Conservation (phyloP, 2,329 filamentous ascomycete species). For the Colletotrichum gloeosporioides region DNA sequence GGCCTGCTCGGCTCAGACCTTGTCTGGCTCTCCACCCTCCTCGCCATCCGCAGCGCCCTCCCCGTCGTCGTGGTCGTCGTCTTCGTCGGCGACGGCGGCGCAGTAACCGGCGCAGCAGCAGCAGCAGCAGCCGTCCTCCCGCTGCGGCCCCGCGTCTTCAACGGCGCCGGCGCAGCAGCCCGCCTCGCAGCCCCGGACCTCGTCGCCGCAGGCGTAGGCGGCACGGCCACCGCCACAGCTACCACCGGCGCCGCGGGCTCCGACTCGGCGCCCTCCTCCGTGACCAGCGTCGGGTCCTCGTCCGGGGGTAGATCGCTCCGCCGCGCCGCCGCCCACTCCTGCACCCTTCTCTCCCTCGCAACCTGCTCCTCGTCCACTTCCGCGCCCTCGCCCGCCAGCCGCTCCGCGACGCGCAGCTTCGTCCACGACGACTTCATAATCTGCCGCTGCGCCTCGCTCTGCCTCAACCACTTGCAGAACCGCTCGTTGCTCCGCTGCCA, state of each 20-base stretch:
- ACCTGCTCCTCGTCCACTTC: constrained; percentile 8
- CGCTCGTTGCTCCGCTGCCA: constrained; percentile 15
- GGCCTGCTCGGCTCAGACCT: not conserved
- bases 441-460: constrained; percentile 16
- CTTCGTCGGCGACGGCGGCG: not conserved
- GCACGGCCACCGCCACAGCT: not conserved
- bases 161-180: not conserved
- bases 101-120: not conserved
- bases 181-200: not conserved
- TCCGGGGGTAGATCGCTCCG: constrained; percentile 8
- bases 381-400: not conserved
- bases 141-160: not conserved
- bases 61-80: not conserved
- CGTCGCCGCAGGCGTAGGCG: not conserved
- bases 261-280: constrained; percentile 3
- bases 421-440: constrained; percentile 22
- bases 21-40: constrained; percentile 18
- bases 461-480: constrained; percentile 16
- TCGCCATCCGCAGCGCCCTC: not conserved
- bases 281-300: constrained; percentile 6
- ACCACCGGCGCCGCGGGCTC: not conserved
- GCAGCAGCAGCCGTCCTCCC: not conserved
- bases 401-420: constrained; percentile 13
- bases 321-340: constrained; percentile 11
- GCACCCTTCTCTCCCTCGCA: not conserved